Evolutionary conservation across 1,284 basidiomycete genomes (phyloP).

Genomic region (Tylopilus sp.): DNA sequence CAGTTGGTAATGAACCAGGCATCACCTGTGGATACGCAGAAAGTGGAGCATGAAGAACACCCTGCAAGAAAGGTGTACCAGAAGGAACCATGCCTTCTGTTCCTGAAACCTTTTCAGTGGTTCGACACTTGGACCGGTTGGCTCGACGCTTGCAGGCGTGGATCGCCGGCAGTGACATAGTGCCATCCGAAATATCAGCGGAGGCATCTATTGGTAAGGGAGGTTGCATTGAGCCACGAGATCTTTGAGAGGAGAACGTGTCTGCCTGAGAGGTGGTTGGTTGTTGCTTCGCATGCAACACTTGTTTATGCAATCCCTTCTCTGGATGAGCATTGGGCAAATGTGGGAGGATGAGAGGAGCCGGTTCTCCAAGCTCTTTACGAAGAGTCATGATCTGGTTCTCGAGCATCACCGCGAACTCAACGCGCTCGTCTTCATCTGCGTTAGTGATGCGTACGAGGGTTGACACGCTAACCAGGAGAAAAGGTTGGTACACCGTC

Average conservation of each 20-base stretch:
- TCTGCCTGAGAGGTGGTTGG: constrained; percentile 2
- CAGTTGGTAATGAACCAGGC: constrained; percentile 29
- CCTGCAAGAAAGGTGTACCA: not conserved
- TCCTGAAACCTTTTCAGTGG: not conserved
- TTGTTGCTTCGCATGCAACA: not conserved
- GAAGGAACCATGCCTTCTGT: not conserved
- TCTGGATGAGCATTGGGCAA: not conserved
- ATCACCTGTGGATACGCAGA: constrained; percentile 31
- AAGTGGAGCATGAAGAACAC: constrained; percentile 23
- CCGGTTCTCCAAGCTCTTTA: constrained; percentile 53
- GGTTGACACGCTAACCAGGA: constrained; percentile 54
- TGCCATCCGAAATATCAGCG: not conserved
- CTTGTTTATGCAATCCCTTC: not conserved
- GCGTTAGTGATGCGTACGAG: constrained; percentile 56
- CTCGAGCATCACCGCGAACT: constrained; percentile 53
- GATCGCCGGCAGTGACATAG: not conserved
- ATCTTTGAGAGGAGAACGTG: not conserved
- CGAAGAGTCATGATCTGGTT: constrained; percentile 58
- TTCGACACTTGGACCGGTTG: not conserved
- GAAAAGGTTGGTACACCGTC: not conserved
- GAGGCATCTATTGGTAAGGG: not conserved
- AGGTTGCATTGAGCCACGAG: constrained; percentile 1
- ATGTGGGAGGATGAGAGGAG: not conserved
- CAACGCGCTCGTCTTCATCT: constrained; percentile 46
- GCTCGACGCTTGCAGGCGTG: not conserved